These are phyloP conservation scores for Adenanthera pavonina DNA, from an alignment of 306 rosid species.

Conservation along the genomic window DNA sequence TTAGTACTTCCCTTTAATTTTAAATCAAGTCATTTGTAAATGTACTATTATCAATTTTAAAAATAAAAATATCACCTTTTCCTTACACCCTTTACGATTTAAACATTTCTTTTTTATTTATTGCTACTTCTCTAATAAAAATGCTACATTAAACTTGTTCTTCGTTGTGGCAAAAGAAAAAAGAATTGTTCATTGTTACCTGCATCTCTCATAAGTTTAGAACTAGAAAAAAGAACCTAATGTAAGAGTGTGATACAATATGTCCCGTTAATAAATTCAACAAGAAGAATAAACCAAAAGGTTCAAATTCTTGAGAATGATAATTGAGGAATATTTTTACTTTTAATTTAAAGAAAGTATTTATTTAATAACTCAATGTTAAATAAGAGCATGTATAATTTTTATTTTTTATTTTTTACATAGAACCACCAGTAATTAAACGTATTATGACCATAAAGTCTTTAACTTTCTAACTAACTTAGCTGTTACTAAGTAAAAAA, in stretches of 20 bases:
- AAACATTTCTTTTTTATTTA: neutral
- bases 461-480: neutral
- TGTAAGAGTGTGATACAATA: too few relatives aligned
- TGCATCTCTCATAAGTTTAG: too few relatives aligned
- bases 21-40: neutral
- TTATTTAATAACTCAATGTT: neutral
- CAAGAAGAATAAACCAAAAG: too few relatives aligned
- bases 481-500: neutral
- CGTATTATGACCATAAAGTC: neutral
- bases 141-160: too few relatives aligned
- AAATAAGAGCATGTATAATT: neutral
- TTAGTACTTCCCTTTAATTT: neutral
- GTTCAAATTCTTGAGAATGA: neutral
- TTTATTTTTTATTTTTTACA: neutral
- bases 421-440: neutral
- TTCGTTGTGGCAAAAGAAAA: too few relatives aligned
- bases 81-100: neutral
- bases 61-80: too few relatives aligned
- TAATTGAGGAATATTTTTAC: too few relatives aligned
- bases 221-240: too few relatives aligned
- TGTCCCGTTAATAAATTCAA: too few relatives aligned
- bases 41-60: neutral
- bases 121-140: too few relatives aligned
- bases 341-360: neutral
- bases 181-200: too few relatives aligned